phyloP scores from a whole-genome alignment of 225 moss, liverwort and hornwort species.

The Physcomitrium patens region DNA sequence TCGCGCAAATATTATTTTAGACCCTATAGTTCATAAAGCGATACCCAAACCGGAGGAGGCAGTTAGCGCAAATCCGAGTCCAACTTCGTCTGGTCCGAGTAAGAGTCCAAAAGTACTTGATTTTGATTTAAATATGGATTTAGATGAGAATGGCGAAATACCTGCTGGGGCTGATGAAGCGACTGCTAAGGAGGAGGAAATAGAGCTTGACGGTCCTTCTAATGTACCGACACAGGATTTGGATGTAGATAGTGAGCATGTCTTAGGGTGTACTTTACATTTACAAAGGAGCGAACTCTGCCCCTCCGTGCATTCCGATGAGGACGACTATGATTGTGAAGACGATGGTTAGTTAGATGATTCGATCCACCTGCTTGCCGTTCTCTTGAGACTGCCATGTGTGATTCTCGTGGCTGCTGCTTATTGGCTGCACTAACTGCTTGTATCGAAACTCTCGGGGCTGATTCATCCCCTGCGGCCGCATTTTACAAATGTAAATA shows the following conservation, averaged over 20 bases:
- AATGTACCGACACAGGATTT: slow-evolving; percentile 15
- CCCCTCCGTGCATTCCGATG: slow-evolving; percentile 69
- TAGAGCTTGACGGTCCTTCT: slow-evolving; percentile 44
- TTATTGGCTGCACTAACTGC: slow-evolving; percentile 15
- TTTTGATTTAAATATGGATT: slow-evolving; percentile 78
- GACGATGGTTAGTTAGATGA: slow-evolving; percentile 67
- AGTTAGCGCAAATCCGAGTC: slow-evolving; percentile 37
- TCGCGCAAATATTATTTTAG: slow-evolving; percentile 44
- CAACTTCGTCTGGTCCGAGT: slow-evolving; percentile 33
- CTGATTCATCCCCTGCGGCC: slow-evolving; percentile 40
- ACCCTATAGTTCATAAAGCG: slow-evolving; percentile 37
- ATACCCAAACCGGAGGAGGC: slow-evolving; percentile 49
- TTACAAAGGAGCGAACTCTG: slow-evolving; percentile 64
- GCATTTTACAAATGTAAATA: slow-evolving; percentile 30
- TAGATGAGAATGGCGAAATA: slow-evolving; percentile 80
- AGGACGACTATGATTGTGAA: slow-evolving; percentile 96
- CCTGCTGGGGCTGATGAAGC: slow-evolving; percentile 52
- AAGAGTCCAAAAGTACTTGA: slow-evolving; percentile 51
- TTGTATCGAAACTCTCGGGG: slow-evolving; percentile 33
- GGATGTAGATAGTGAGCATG: slow-evolving; percentile 70
- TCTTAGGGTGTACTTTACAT: slow-evolving; percentile 59
- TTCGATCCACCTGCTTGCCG: slow-evolving; percentile 25
- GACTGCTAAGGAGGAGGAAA: slow-evolving; percentile 62
- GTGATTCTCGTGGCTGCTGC: slow-evolving; percentile 34
- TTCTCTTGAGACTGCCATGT: slow-evolving; percentile 33